Evolutionary conservation across 192 early-diverging fungal genomes (phyloP).

Genomic region (Radiomyces spectabilis): DNA sequence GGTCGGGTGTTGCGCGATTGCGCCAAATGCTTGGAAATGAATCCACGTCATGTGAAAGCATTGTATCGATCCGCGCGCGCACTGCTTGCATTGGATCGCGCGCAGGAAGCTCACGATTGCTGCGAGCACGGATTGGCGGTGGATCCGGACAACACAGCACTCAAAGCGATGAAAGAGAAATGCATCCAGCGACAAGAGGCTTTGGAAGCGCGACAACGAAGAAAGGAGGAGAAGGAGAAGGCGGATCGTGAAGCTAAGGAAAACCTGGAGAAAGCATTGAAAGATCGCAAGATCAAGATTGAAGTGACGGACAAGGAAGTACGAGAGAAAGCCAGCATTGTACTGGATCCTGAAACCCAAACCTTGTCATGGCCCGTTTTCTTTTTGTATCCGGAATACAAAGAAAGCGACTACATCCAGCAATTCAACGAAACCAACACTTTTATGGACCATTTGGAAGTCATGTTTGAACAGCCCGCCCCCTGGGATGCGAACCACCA

Average conservation of each 20-base stretch:
- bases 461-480: conserved; percentile 74
- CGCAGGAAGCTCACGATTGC: conserved; percentile 80
- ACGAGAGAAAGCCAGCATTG: conserved; percentile 36
- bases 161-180: conserved; percentile 21
- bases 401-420: conserved; percentile 83
- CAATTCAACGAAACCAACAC: conserved; percentile 77
- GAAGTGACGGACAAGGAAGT: conserved; percentile 30
- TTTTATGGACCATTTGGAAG: conserved; percentile 75
- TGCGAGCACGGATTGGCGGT: conserved; percentile 65
- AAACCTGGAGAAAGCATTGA: conserved; percentile 41
- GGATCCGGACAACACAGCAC: conserved; percentile 41
- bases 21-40: conserved; percentile 67
- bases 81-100: conserved; percentile 67
- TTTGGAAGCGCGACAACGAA: conserved; percentile 37
- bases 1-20: conserved; percentile 87
- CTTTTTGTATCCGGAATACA: conserved; percentile 92
- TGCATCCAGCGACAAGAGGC: conserved; percentile 31
- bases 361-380: conserved; percentile 77
- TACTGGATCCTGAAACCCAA: conserved; percentile 40
- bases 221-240: conserved; percentile 37
- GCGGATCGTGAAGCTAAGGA: conserved; percentile 42
- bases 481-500: conserved; percentile 70
- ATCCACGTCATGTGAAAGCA: conserved; percentile 85
- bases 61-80: conserved; percentile 87
- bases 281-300: conserved; percentile 36